Percentiles rank a stretch among this genome's conserved stretches.
phyloP scores from a whole-genome alignment of 192 early-diverging fungal species.

The Lunasporangiospora selenospora region DNA sequence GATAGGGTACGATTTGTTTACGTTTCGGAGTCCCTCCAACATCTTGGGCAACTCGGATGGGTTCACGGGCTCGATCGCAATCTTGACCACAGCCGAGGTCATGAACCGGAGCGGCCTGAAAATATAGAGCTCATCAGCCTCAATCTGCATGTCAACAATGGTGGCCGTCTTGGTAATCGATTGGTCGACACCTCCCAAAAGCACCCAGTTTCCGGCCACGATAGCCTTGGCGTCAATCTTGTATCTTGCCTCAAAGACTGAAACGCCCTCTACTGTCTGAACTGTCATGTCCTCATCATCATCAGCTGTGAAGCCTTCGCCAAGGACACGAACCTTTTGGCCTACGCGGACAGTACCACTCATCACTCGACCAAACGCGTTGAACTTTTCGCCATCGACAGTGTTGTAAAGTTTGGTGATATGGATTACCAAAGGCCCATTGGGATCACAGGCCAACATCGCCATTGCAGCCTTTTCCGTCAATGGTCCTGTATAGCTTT shows the following conservation, averaged over 20 bases:
- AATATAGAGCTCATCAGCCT: constrained; percentile 78
- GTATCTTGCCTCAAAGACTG: constrained; percentile 87
- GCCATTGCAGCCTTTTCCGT: constrained; percentile 62
- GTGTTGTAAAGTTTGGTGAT: constrained; percentile 92
- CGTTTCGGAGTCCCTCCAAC: constrained; percentile 95
- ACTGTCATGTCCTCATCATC: constrained; percentile 98
- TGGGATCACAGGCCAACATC: constrained; percentile 83
- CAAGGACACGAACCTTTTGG: constrained; percentile 87
- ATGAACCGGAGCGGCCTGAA: constrained; percentile 87
- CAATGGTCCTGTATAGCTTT: constrained; percentile 68
- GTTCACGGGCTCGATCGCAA: constrained; percentile 97
- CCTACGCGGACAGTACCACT: constrained; percentile 84
- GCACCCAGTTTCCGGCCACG: constrained; percentile 89
- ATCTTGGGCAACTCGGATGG: constrained; percentile 98
- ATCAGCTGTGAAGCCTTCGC: constrained; percentile 88
- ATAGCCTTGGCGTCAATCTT: constrained; percentile 81
- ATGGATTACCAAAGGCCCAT: constrained; percentile 93
- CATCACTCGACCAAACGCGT: constrained; percentile 94
- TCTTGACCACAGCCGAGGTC: constrained; percentile 86
- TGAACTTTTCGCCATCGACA: constrained; percentile 84
- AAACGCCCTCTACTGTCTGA: constrained; percentile 72
- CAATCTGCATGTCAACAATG: constrained; percentile 54
- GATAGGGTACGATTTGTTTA: constrained; percentile 95
- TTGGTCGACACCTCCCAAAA: constrained; percentile 90
- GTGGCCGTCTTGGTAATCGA: constrained; percentile 97